These are phyloP conservation scores for Camelina neglecta DNA, from an alignment of 345 rosid genomes.

Conservation along the genomic window DNA sequence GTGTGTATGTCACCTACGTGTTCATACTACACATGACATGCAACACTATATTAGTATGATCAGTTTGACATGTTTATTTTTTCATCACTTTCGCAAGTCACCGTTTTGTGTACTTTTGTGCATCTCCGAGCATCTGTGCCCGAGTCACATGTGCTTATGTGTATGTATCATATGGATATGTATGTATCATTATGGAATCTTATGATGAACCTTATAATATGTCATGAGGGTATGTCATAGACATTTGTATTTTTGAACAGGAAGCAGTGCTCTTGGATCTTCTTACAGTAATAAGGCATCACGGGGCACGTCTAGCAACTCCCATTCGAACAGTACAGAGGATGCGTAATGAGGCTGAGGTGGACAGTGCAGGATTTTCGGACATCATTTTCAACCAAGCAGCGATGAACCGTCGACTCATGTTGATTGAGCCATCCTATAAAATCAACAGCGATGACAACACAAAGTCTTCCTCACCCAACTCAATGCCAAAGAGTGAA, in stretches of 20 bases:
- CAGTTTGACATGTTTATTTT: slow-evolving; percentile 11
- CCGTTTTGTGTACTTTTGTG: not conserved
- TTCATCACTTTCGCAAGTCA: not conserved
- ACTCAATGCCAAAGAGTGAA: slow-evolving; percentile 45
- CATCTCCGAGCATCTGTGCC: not conserved
- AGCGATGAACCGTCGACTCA: slow-evolving; percentile 57
- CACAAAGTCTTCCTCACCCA: slow-evolving; percentile 55
- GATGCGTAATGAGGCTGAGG: slow-evolving; percentile 66
- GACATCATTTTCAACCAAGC: slow-evolving; percentile 62
- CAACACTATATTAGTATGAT: slow-evolving; percentile 15
- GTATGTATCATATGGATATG: not conserved
- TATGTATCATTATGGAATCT: slow-evolving; percentile 13
- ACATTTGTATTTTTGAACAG: slow-evolving; percentile 52
- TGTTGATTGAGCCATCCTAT: slow-evolving; percentile 79
- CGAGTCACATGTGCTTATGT: slow-evolving; percentile 16
- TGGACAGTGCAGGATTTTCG: slow-evolving; percentile 70
- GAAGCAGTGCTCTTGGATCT: slow-evolving; percentile 92
- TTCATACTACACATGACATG: slow-evolving; percentile 9
- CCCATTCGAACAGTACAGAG: slow-evolving; percentile 93
- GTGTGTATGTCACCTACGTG: not conserved
- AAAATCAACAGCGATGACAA: slow-evolving; percentile 70
- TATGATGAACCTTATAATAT: slow-evolving; percentile 17
- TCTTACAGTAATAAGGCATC: slow-evolving; percentile 86
- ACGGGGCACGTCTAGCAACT: slow-evolving; percentile 87
- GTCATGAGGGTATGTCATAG: slow-evolving; percentile 23